Base-by-base conservation (phyloP, 148 eudicot species). In the Cornus florida region DNA sequence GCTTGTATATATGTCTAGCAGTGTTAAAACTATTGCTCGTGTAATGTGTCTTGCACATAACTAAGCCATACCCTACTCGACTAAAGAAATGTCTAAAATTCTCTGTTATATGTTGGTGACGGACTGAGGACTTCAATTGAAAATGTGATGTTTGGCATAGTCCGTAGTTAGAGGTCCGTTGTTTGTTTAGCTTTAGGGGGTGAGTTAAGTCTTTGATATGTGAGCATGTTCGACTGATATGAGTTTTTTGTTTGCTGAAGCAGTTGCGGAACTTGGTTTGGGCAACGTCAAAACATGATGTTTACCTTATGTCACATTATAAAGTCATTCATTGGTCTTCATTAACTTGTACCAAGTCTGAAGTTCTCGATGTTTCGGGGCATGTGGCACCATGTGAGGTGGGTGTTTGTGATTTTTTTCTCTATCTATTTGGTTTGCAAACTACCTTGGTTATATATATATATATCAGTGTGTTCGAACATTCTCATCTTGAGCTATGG, bases 261-360 rank as follows among this genome's bases (percentile, higher is more conserved):
- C 88, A 94, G 98, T 87, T 94, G 82, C 89, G 98, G 80, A 94
- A 94, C 81, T 85, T 94, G 92, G 97, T 94, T 53, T 94, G 98
- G 92, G 97, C 98, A 72, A 88, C 94, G 10, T 88, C 98, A 33
- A 94, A 94, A 84, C 98, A 94, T 77, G 94, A 94, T 83, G 94
- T 92, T 33, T 94, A 92, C 92, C 80, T 92, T 35, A 88, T 90
- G 94, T 90, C 98, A 67, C 88, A 90, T 81, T 90, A 77, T 46
- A 78, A 83, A 35, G 82, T 88, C 46, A 79, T 83, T 41, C 93
- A 90, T 59, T 90, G 93, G 93, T 88, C 88, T 48, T 84, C 90
- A 65, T 72, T 88, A 79, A 77, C 81, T 13, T 78, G 68, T 77
- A 76, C 77, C 70, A 92, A 92, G 83, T 75, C 90, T 32, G 97